Evolutionary conservation across 1,284 basidiomycete genomes (phyloP).

Genomic region (Sphagnurus paluster): DNA sequence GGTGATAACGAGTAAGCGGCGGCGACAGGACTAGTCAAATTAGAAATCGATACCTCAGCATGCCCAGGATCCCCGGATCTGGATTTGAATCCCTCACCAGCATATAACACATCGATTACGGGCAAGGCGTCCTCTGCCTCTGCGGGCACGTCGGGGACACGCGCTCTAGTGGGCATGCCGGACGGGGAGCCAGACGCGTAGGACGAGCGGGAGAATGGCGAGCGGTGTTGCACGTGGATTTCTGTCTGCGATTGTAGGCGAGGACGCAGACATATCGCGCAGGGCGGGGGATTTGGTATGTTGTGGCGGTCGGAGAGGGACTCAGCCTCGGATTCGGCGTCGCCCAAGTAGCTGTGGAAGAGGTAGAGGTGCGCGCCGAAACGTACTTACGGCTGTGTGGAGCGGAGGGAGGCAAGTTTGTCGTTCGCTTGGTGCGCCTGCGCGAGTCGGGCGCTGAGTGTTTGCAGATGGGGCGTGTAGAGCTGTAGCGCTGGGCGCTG

Average conservation of each 20-base stretch:
- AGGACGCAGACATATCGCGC: background rate
- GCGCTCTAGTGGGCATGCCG: constrained; percentile 52
- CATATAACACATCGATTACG: too few species aligned
- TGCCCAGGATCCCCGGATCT: too few species aligned
- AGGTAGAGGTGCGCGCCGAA: constrained; percentile 55
- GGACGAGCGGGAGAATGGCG: constrained; percentile 9
- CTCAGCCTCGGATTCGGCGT: constrained; percentile 22
- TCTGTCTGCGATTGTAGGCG: too few species aligned
- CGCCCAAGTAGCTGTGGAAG: constrained; percentile 40
- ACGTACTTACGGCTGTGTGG: constrained; percentile 44
- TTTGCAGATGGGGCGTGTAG: constrained; percentile 56
- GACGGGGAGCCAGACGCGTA: constrained; percentile 52
- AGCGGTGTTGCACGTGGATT: too few species aligned
- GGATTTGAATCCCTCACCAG: too few species aligned
- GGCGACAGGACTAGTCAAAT: too few species aligned
- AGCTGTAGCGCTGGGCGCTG: constrained; percentile 62
- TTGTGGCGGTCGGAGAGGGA: background rate
- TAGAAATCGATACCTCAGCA: too few species aligned
- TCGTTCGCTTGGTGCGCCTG: constrained; percentile 48
- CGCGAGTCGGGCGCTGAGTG: constrained; percentile 60
- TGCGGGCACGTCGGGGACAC: constrained; percentile 44
- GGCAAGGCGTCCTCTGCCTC: constrained; percentile 49
- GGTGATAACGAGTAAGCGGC: too few species aligned
- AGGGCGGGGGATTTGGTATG: constrained; percentile 2
- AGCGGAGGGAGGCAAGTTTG: constrained; percentile 51